Percentiles rank a stretch among this genome's conserved stretches.
Evolutionary conservation across 768 basidiomycete species (phyloP).

Genomic region (Russula lepida): DNA sequence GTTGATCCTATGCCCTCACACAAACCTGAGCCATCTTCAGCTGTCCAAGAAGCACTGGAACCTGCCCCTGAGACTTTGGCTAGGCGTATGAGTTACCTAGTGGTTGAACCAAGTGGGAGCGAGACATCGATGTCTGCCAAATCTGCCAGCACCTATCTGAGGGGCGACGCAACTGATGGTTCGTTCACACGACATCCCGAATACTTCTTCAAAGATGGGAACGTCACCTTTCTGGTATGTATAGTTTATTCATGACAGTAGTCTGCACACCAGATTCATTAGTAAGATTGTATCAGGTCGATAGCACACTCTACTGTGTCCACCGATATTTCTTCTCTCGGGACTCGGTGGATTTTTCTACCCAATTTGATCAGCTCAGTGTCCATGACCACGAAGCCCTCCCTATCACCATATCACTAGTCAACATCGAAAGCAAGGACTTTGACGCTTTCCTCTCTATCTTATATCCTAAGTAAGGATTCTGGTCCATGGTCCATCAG

Average conservation of each 20-base stretch:
- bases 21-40: neutral
- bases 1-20: neutral
- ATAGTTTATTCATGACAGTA: too few relatives aligned
- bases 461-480: conserved; percentile 6
- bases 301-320: conserved; percentile 3
- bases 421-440: neutral
- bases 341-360: conserved; percentile 1
- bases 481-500: neutral
- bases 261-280: too few relatives aligned
- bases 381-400: neutral
- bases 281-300: neutral
- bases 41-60: neutral
- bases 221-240: conserved; percentile 14
- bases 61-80: neutral
- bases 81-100: too few relatives aligned
- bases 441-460: conserved; percentile 8
- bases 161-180: neutral
- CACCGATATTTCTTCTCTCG: conserved; percentile 17
- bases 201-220: conserved; percentile 17
- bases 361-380: neutral
- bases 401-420: neutral
- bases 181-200: conserved; percentile 6
- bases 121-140: neutral
- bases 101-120: neutral
- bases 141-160: neutral